A percentile compares a stretch with the other conserved stretches of the same genome.
Conservation (phyloP, 345 rosid species). For the Moricandia moricandioides region DNA sequence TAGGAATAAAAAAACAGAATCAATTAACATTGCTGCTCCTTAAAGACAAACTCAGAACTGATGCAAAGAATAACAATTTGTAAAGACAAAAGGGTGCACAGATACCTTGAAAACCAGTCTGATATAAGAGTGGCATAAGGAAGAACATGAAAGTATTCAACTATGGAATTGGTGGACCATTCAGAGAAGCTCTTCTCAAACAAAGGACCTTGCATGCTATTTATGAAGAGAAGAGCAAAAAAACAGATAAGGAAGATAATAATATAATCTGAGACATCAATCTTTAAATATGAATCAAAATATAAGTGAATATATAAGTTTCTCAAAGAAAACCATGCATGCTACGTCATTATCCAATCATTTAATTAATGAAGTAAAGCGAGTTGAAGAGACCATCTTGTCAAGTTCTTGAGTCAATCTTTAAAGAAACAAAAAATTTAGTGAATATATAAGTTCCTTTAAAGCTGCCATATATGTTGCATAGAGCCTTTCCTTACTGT, state of each 20-base stretch:
- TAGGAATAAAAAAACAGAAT: not conserved
- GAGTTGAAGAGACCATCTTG: not conserved
- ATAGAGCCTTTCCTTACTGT: not conserved
- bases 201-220: conserved; percentile 61
- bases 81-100: not conserved
- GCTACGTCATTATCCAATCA: not conserved
- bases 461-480: not conserved
- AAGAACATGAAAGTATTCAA: conserved; percentile 58
- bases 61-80: not conserved
- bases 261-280: too few species aligned
- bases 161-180: conserved; percentile 45
- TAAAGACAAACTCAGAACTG: conserved; percentile 8
- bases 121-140: conserved; percentile 48
- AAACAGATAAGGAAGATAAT: not conserved
- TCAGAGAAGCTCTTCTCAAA: conserved; percentile 30
- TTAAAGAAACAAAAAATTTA: too few species aligned
- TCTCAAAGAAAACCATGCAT: too few species aligned
- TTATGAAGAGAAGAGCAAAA: conserved; percentile 10
- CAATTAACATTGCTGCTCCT: not conserved
- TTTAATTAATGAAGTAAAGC: not conserved
- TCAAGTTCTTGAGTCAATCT: not conserved
- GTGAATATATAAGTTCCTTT: not conserved
- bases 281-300: too few species aligned
- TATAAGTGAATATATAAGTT: too few species aligned
- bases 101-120: conserved; percentile 54